Conservation (phyloP, 805 yeast genomes). For the Cyberlindnera amylophila region DNA sequence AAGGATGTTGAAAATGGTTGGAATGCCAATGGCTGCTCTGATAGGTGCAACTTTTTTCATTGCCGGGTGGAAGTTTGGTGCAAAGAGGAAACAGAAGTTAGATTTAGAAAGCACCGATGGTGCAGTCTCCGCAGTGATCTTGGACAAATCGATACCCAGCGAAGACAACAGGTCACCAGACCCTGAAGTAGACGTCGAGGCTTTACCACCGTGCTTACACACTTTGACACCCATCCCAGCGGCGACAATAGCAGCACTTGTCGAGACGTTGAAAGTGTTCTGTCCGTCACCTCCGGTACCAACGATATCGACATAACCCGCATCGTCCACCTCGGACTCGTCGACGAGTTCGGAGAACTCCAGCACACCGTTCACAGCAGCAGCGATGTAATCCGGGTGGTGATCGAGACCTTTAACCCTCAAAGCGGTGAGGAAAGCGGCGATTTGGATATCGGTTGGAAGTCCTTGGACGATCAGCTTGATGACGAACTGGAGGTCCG, state of each 20-base stretch:
- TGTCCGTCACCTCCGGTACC: constrained; percentile 99
- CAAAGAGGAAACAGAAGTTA: constrained; percentile 69
- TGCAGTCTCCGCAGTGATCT: constrained; percentile 60
- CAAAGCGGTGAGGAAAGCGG: constrained; percentile 77
- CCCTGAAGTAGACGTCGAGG: constrained; percentile 89
- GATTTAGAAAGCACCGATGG: constrained; percentile 51
- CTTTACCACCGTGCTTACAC: constrained; percentile 97
- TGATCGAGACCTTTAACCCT: constrained; percentile 75
- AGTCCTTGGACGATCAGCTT: constrained; percentile 55
- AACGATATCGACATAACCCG: constrained; percentile 78
- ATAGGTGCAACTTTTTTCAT: constrained; percentile 79
- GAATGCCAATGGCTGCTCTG: constrained; percentile 78
- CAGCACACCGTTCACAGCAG: constrained; percentile 75
- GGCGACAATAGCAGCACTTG: constrained; percentile 90
- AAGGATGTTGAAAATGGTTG: constrained; percentile 88
- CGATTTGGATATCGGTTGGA: constrained; percentile 64
- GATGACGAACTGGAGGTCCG: constrained; percentile 63
- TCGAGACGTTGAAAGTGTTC: constrained; percentile 93
- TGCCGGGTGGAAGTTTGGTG: constrained; percentile 92
- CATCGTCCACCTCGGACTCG: constrained; percentile 37
- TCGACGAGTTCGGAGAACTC: constrained; percentile 59
- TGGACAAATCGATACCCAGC: constrained; percentile 78
- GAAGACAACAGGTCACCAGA: constrained; percentile 83
- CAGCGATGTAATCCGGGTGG: constrained; percentile 75
- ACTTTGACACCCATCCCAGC: constrained; percentile 81